Base-by-base conservation (phyloP, 169 alveolate species). In the Plasmodium yoelii region DNA sequence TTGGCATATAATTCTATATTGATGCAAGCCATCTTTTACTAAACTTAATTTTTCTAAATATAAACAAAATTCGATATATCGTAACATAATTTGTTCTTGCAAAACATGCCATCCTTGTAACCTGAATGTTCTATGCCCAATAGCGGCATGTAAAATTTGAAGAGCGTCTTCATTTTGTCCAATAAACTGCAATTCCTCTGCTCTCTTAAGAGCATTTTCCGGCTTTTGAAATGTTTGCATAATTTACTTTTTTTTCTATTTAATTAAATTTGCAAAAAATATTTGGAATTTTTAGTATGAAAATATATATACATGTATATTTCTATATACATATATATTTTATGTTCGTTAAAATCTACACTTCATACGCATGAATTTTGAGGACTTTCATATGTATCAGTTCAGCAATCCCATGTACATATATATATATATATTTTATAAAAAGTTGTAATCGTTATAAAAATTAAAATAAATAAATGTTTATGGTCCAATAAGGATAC, bases 81-180 rank as follows among this genome's bases (percentile, higher is more conserved):
- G 95, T 88, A 96, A 73, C 98, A 96, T 96, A 65, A 96, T 95
- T 64, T 92, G 96, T 88, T 96, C 98, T 94, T 95, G 97, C 39
- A 95, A 94, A 88, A 93, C 93, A 72, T 96, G 98, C 98, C 98
- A 96, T 64, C 98, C 98, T 64, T 95, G 98, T 19, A 94, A 92
- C 56, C 98, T 90, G 91, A 88, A 94, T 22, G 93, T 88, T 24
- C 96, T 90, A 88, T 96, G 97, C 39, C 97, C 96, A 39, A 96
- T 96, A 61, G 97, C 97, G 1, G 96, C 82, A 93, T 96, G 98
- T 26, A 96, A 93, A 8, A 94, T 87, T 63, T 94, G 95, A 63
- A 96, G 94, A 53, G 98, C 98, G 15, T 95, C 97, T 60, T 95
- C 98, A 87, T 94, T 95, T 71, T 96, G 97, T 47, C 98, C 98